Percentiles rank a stretch among this genome's conserved stretches.
Evolutionary conservation across 345 rosid genomes (phyloP).

Genomic region (Eucalyptus shirleyi): DNA sequence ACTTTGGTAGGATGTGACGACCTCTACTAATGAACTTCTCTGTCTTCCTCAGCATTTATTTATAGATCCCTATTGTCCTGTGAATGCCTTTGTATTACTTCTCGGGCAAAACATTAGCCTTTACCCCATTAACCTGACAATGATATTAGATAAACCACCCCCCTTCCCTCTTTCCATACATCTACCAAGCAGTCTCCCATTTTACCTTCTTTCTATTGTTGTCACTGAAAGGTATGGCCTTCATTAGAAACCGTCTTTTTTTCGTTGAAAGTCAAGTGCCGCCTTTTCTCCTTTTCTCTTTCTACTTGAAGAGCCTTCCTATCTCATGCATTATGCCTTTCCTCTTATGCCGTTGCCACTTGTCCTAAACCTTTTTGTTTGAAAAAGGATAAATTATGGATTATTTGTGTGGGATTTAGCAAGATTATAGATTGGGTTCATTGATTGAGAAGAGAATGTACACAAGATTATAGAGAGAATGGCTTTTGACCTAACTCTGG

Average conservation of each 20-base stretch:
- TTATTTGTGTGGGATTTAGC: background rate
- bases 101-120: background rate
- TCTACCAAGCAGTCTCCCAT: background rate
- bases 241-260: background rate
- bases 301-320: background rate
- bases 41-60: background rate
- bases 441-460: background rate
- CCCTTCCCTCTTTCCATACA: background rate
- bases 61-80: background rate
- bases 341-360: background rate
- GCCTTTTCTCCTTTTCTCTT: background rate
- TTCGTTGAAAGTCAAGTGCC: background rate
- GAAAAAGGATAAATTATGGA: background rate
- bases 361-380: background rate
- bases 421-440: background rate
- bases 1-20: background rate
- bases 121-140: background rate
- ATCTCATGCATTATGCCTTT: background rate
- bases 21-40: background rate
- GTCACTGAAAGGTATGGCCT: background rate
- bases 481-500: background rate
- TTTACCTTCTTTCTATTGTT: background rate
- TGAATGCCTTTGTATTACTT: background rate
- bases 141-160: background rate
- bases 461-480: background rate